Evolutionary conservation across 352 stramenopile species (phyloP), one percentile per base, ranked within the genome.

Genomic region (Pythium guiyangense): DNA sequence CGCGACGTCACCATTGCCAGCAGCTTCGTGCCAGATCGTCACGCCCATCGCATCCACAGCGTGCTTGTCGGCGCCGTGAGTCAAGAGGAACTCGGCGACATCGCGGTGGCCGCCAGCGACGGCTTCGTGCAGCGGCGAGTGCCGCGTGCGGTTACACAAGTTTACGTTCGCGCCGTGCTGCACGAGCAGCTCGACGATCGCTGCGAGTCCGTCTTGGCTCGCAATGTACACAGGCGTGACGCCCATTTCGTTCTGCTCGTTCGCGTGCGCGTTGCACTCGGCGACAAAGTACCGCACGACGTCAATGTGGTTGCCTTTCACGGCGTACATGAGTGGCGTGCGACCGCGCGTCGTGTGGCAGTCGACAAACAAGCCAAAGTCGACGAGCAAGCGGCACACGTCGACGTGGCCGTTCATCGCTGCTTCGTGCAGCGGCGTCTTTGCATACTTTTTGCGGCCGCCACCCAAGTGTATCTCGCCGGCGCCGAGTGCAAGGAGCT

Each of bases 211-310:
- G 42, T 86, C 67, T 53, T 89, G 81, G 29, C 69, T 70, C 3
- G 83, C 83, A 37, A 80, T 69, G 52, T 90, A 90, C 50, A 90
- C 42, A 8, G 83, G 67, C 22, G 83, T 90, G 49, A 90, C 70
- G 14, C 80, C 78, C 71, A 89, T 90, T 37, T 90, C 83, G 60
- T 90, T 92, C 65, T 88, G 73, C 52, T 90, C 83, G 66, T 90
- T 58, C 37, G 86, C 70, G 50, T 84, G 77, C 2, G 79, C 79
- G 9, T 55, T 59, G 37, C 75, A 77, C 15, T 86, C 62, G 1
- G 62, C 54, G 4, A 84, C 55, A 6, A 91, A 62, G 26, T 71
- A 88, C 29, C 52, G 54, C 9, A 65, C 72, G 3, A 87, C 54
- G 4, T 75, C 65, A 44, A 88, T 34, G 45, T 88, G 79, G 52